Conservation (phyloP, 2,329 filamentous ascomycete species). For the Paraconiothyrium brasiliense region DNA sequence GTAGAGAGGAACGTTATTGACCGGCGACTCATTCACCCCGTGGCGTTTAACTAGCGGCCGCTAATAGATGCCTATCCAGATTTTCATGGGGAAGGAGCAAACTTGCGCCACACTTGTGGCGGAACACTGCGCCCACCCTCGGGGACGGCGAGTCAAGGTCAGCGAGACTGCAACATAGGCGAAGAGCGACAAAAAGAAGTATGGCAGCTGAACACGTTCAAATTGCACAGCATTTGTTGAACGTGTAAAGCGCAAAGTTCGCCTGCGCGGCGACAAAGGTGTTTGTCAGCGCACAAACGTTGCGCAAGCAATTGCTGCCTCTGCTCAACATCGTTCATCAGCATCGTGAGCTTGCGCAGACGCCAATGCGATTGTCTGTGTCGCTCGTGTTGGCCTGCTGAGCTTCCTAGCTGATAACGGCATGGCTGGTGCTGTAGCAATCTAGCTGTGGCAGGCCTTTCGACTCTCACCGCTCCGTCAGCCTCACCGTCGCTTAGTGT, state of each 20-base stretch:
- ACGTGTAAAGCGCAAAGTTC: background rate
- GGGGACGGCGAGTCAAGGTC: background rate
- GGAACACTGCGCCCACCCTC: background rate
- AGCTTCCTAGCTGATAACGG: conserved; percentile 1
- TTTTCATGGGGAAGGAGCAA: background rate
- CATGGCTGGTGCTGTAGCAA: background rate
- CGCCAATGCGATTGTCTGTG: background rate
- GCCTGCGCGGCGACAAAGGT: background rate
- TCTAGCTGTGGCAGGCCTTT: background rate
- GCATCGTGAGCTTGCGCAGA: conserved; percentile 3
- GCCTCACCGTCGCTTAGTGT: background rate
- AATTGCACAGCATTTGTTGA: background rate
- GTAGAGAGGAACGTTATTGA: background rate
- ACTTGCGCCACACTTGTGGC: conserved; percentile 1
- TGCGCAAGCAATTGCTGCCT: conserved; percentile 14
- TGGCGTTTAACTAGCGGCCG: conserved; percentile 1
- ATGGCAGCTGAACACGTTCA: background rate
- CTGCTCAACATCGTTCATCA: background rate
- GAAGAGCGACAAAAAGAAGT: background rate
- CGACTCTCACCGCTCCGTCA: conserved; percentile 6
- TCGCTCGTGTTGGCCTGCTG: background rate
- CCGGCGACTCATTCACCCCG: conserved; percentile 6
- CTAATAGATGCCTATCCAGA: background rate
- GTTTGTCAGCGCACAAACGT: background rate
- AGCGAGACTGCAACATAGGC: background rate